Evolutionary conservation across 2,329 filamentous ascomycete species (phyloP).

Genomic region (Coniochaeta hoffmannii): DNA sequence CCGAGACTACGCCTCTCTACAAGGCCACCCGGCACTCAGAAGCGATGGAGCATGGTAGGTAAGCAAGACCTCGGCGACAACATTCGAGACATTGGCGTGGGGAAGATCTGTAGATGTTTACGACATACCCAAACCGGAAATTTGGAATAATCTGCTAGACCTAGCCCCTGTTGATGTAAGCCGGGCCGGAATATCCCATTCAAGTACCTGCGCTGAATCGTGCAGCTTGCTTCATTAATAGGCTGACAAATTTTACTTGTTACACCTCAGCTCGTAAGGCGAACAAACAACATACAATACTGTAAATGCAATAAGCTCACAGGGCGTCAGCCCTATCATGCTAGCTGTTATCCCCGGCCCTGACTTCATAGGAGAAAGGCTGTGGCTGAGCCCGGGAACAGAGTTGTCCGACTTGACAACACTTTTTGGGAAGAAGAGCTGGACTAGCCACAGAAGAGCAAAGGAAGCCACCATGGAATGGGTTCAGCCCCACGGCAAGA

Average conservation of each 20-base stretch:
- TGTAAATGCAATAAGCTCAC: background rate
- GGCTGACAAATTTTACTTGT: background rate
- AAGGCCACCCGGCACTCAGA: no score
- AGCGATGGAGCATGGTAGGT: background rate
- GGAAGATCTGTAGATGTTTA: background rate
- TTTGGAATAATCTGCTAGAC: background rate
- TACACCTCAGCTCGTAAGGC: background rate
- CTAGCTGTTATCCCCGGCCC: background rate
- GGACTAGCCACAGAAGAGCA: background rate
- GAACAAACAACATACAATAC: background rate
- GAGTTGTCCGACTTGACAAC: background rate
- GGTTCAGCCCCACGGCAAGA: background rate
- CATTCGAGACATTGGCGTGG: background rate
- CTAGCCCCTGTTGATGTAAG: background rate
- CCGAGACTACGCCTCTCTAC: no score
- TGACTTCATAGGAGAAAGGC: background rate
- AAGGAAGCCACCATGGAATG: background rate
- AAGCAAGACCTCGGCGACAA: background rate
- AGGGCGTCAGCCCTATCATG: background rate
- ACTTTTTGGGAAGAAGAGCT: background rate
- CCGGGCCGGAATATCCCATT: background rate
- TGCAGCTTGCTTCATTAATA: background rate
- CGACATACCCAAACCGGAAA: background rate
- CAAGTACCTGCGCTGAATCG: background rate
- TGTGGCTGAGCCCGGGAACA: constrained; percentile 1